Conservation (phyloP, 225 moss, liverwort and hornwort species). For the Bryum argenteum region DNA sequence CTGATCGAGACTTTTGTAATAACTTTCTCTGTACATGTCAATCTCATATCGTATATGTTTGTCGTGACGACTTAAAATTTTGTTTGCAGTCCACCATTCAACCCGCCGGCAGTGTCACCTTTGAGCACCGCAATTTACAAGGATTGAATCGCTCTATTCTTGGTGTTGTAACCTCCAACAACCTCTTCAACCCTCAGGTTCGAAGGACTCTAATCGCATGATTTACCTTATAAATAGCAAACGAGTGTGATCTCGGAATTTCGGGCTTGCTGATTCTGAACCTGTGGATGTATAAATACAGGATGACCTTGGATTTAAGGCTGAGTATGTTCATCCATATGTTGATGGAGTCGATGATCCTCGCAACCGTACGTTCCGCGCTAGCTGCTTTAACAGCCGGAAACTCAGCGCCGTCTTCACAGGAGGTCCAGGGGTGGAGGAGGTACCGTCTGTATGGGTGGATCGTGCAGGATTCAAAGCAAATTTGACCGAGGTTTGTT, state of each 20-base stretch:
- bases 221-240: neutral
- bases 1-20: neutral
- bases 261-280: slow-evolving; percentile 18
- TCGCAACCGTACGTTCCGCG: slow-evolving; percentile 84
- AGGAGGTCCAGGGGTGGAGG: slow-evolving; percentile 77
- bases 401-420: slow-evolving; percentile 92
- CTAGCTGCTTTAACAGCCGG: slow-evolving; percentile 91
- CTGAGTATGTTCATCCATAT: slow-evolving; percentile 88
- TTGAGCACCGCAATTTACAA: slow-evolving; percentile 91
- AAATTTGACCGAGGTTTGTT: slow-evolving; percentile 68
- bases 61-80: neutral
- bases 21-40: neutral
- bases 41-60: slow-evolving; percentile 5
- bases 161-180: slow-evolving; percentile 91
- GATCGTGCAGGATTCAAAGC: slow-evolving; percentile 90
- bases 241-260: neutral
- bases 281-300: slow-evolving; percentile 26
- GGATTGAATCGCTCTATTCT: slow-evolving; percentile 90
- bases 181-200: slow-evolving; percentile 89
- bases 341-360: slow-evolving; percentile 84
- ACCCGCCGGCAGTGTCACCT: slow-evolving; percentile 94
- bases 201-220: neutral
- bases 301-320: slow-evolving; percentile 95
- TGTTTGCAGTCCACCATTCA: slow-evolving; percentile 71
- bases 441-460: slow-evolving; percentile 89